phyloP scores from a whole-genome alignment of 805 yeast species.

The Maudiozyma barnettii region DNA sequence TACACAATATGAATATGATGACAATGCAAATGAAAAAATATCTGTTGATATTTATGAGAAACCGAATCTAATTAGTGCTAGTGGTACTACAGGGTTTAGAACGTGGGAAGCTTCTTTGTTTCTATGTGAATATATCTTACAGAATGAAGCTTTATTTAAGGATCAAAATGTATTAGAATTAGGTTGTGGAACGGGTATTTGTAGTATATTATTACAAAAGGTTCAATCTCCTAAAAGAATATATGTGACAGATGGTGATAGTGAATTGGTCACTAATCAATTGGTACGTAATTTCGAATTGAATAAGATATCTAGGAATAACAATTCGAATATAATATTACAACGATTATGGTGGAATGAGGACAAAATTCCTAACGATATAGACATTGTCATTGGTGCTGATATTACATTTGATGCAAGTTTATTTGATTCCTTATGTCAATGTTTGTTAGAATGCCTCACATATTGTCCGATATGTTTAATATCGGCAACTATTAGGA shows the following conservation, averaged over 20 bases:
- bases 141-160: background rate
- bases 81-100: slow-evolving; percentile 80
- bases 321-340: slow-evolving; percentile 14
- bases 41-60: slow-evolving; percentile 41
- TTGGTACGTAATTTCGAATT: slow-evolving; percentile 33
- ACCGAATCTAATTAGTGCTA: slow-evolving; percentile 55
- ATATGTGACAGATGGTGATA: slow-evolving; percentile 28
- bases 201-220: slow-evolving; percentile 24
- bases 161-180: slow-evolving; percentile 47
- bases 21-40: background rate
- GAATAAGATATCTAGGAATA: slow-evolving; percentile 30
- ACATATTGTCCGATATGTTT: slow-evolving; percentile 17
- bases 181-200: slow-evolving; percentile 87
- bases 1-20: background rate
- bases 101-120: slow-evolving; percentile 92
- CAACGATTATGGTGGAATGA: slow-evolving; percentile 54
- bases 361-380: slow-evolving; percentile 32
- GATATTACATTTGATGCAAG: slow-evolving; percentile 79
- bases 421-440: slow-evolving; percentile 46
- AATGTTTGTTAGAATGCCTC: slow-evolving; percentile 31
- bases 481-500: slow-evolving; percentile 72
- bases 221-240: slow-evolving; percentile 5
- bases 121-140: slow-evolving; percentile 39
- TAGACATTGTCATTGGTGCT: slow-evolving; percentile 52
- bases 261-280: slow-evolving; percentile 15